These are phyloP conservation scores for Myxozyma sirexii DNA, from an alignment of 805 yeast genomes.

Conservation along the genomic window DNA sequence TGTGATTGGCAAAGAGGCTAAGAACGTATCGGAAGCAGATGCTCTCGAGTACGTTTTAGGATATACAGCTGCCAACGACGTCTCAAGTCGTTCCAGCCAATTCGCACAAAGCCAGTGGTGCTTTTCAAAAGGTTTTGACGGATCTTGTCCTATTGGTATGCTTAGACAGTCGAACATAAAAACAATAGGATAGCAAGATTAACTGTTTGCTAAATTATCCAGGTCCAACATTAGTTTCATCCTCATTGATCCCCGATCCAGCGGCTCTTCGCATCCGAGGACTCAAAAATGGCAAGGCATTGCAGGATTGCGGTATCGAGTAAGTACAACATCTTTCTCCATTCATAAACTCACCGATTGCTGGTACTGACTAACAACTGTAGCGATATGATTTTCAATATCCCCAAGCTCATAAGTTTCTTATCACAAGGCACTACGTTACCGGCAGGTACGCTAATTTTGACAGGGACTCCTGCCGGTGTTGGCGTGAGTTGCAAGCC, in stretches of 20 bases:
- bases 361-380: constrained; percentile 40
- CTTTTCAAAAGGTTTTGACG: constrained; percentile 55
- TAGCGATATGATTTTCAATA: constrained; percentile 52
- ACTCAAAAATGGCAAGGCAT: constrained; percentile 50
- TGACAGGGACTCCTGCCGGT: constrained; percentile 61
- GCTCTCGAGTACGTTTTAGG: constrained; percentile 54
- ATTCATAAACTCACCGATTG: neutral
- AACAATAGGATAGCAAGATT: neutral
- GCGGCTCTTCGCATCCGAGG: constrained; percentile 45
- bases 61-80: constrained; percentile 57
- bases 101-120: constrained; percentile 56
- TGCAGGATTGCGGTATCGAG: constrained; percentile 43
- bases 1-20: constrained; percentile 53
- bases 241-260: constrained; percentile 39
- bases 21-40: constrained; percentile 48
- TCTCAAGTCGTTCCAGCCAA: constrained; percentile 58
- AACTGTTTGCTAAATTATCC: neutral
- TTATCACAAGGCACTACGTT: constrained; percentile 55
- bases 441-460: constrained; percentile 54
- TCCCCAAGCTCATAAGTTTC: constrained; percentile 49
- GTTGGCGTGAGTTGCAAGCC: constrained; percentile 53
- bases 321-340: no score
- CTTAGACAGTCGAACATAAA: neutral
- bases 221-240: constrained; percentile 50
- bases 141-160: constrained; percentile 56